Evolutionary conservation across 192 early-diverging fungal species (phyloP), one percentile per base, ranked within the genome.

Genomic region (Coemansia brasiliensis): DNA sequence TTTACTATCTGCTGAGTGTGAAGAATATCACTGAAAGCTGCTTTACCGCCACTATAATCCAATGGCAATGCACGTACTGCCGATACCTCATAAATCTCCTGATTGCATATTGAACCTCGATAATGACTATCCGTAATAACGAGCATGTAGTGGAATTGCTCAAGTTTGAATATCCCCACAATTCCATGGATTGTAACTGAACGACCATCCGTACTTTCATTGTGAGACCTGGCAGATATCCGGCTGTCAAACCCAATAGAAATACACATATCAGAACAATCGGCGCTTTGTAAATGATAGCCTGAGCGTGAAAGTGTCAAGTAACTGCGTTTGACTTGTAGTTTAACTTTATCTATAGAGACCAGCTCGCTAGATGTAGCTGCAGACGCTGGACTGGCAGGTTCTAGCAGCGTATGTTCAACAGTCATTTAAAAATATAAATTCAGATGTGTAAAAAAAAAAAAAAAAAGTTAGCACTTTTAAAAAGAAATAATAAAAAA

Each of bases 251-350:
- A 72, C 20, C 40, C 48, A 26, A 79, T 15, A n/a, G 59, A 29
- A 41, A 79, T 58, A 15, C 49, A 18, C 37, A 18, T 58, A 37
- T 37, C 27, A 15, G 69, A 59, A 32, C 37, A 29, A 46, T 79
- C 62, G 45, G 62, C 40, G 54, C 75, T 79, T 24, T 52, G 75
- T 15, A 79, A 27, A 10, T 20, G 52, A 42, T 79, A 79, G 3
- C 75, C 75, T 4, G 38, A 32, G 4, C 63, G 52, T 29, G 53
- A 12, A 13, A 72, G n/a, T 5, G 57, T 62, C 17, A 79, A 41
- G 2, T 25, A 45, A 48, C 75, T 69, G 13, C 18, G 49, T 17
- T 29, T 15, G 15, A 51, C 49, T n/a, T 51, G 49, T 15, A 35
- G 3, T 10, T 10, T 10, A 35, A 35, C 32, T 35, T 10, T 35